These are phyloP conservation scores for Wickerhamomyces sp. DNA, from an alignment of 1,139 yeast genomes.

Conservation along the genomic window DNA sequence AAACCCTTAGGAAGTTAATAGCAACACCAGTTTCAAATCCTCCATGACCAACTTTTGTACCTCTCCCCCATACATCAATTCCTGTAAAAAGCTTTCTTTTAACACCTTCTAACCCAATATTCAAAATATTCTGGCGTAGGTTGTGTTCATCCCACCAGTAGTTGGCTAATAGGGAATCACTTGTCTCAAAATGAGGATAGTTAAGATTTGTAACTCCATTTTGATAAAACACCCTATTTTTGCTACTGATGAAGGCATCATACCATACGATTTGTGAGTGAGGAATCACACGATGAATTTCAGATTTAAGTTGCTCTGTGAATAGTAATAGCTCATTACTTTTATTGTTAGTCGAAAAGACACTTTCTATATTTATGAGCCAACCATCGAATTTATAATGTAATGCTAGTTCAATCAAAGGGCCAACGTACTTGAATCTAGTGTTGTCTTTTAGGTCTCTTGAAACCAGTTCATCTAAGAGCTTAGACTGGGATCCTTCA, in stretches of 20 bases:
- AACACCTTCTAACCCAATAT: constrained; percentile 32
- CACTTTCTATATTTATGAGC: constrained; percentile 33
- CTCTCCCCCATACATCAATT: constrained; percentile 39
- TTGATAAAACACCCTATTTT: constrained; percentile 29
- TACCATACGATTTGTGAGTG: constrained; percentile 33
- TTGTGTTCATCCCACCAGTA: constrained; percentile 36
- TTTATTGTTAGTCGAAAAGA: constrained; percentile 19
- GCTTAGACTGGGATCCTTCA: constrained; percentile 28
- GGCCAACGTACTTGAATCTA: constrained; percentile 25
- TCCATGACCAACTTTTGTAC: constrained; percentile 32
- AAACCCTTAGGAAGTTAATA: constrained; percentile 25
- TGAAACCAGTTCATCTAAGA: constrained; percentile 26
- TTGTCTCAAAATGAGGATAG: constrained; percentile 27
- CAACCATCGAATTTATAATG: constrained; percentile 36
- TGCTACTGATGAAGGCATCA: constrained; percentile 30
- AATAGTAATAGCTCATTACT: constrained; percentile 24
- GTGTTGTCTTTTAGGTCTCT: constrained; percentile 17
- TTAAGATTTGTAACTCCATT: constrained; percentile 34
- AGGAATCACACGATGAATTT: constrained; percentile 21
- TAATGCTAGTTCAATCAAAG: constrained; percentile 23
- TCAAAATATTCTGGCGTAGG: constrained; percentile 28
- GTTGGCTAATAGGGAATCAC: constrained; percentile 33
- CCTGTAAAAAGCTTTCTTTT: constrained; percentile 32
- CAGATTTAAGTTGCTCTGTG: constrained; percentile 26
- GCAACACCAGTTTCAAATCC: constrained; percentile 34